phyloP scores from a whole-genome alignment of 2,329 filamentous ascomycete species.

The Aspergillus caelatus region DNA sequence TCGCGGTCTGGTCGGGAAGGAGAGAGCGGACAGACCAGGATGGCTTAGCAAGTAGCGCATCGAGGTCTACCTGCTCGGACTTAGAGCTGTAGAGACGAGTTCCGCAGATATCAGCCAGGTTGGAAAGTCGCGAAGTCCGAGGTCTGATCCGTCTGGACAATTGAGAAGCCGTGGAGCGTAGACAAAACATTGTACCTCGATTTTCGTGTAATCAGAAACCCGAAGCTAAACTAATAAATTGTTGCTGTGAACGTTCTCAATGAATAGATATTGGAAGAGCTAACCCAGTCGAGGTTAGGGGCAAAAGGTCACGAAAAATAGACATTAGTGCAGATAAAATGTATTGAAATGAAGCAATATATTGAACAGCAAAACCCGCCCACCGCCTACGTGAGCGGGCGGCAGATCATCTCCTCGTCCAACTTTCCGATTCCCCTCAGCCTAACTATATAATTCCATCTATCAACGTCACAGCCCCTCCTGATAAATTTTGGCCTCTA shows the following conservation, averaged over 20 bases:
- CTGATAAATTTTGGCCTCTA: background rate
- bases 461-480: slow-evolving; percentile 6
- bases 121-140: slow-evolving; percentile 9
- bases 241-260: background rate
- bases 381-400: slow-evolving; percentile 24
- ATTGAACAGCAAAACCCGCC: slow-evolving; percentile 6
- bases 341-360: background rate
- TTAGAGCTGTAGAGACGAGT: slow-evolving; percentile 31
- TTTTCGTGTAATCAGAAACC: background rate
- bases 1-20: slow-evolving; percentile 54
- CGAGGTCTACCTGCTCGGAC: slow-evolving; percentile 29
- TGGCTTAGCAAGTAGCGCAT: slow-evolving; percentile 66
- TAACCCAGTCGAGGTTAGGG: background rate
- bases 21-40: slow-evolving; percentile 84
- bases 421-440: background rate
- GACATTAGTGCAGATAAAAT: background rate
- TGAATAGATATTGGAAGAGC: background rate
- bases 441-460: background rate
- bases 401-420: slow-evolving; percentile 4
- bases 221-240: background rate
- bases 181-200: slow-evolving; percentile 12
- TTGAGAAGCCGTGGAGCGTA: slow-evolving; percentile 20
- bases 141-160: slow-evolving; percentile 16
- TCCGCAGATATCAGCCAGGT: background rate
- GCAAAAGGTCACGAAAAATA: background rate